Percentiles rank a stretch among this genome's conserved stretches.
Conservation (phyloP, 2,329 filamentous ascomycete genomes). For the Aspergillus udagawae region DNA sequence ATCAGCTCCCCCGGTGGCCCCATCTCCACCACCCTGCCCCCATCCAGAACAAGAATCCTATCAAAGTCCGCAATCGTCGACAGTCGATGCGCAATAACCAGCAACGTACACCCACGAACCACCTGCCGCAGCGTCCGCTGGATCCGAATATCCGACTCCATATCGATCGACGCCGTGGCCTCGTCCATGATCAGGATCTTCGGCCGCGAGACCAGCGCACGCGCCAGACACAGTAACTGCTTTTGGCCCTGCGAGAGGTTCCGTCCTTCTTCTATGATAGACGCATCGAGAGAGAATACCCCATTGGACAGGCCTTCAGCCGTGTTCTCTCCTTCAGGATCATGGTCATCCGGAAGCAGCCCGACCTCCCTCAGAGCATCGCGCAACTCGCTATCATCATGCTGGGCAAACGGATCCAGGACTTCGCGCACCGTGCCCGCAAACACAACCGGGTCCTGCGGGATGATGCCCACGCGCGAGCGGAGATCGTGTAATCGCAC, state of each 20-base stretch:
- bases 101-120: slow-evolving; percentile 54
- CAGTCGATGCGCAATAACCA: slow-evolving; percentile 55
- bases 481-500: slow-evolving; percentile 66
- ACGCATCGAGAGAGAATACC: slow-evolving; percentile 24
- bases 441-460: slow-evolving; percentile 76
- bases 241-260: slow-evolving; percentile 46
- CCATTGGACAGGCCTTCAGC: too few species aligned
- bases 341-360: too few species aligned
- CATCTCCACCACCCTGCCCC: slow-evolving; percentile 65
- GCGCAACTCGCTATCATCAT: slow-evolving; percentile 60
- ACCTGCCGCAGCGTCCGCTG: slow-evolving; percentile 70
- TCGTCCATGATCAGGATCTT: slow-evolving; percentile 79
- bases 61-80: slow-evolving; percentile 72
- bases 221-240: slow-evolving; percentile 25
- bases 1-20: slow-evolving; percentile 62
- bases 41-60: slow-evolving; percentile 66
- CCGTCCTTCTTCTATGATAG: slow-evolving; percentile 66
- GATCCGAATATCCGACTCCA: slow-evolving; percentile 70
- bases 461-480: slow-evolving; percentile 70
- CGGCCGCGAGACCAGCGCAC: slow-evolving; percentile 61
- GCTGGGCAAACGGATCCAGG: slow-evolving; percentile 68
- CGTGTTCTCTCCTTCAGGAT: too few species aligned
- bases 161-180: slow-evolving; percentile 74
- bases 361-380: too few species aligned
- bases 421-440: slow-evolving; percentile 72